These are phyloP conservation scores for Avena atlantica DNA, from an alignment of 176 grass and related monocot genomes.

Conservation along the genomic window DNA sequence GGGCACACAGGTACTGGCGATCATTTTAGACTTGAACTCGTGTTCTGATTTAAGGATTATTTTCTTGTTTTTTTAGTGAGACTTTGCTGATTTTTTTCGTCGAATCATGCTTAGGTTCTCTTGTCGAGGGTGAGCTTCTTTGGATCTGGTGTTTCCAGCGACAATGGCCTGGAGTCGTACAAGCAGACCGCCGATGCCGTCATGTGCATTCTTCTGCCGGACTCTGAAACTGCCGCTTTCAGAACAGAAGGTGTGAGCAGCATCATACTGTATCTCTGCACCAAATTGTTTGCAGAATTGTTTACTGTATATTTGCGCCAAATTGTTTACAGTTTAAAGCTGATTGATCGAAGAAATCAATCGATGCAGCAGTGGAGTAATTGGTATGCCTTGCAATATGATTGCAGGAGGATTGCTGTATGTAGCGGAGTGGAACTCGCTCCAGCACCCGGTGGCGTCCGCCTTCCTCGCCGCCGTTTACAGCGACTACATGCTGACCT, in stretches of 20 bases:
- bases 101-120: constrained; percentile 55
- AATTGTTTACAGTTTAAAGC: background rate
- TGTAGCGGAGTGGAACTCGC: constrained; percentile 68
- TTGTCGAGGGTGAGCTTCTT: constrained; percentile 78
- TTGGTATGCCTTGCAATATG: background rate
- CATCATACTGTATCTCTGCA: background rate
- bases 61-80: too few species aligned
- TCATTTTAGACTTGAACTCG: too few species aligned
- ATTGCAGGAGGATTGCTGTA: constrained; percentile 65
- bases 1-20: constrained; percentile 10
- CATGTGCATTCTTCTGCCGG: constrained; percentile 80
- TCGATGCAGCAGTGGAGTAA: background rate
- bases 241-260: constrained; percentile 61
- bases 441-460: constrained; percentile 77
- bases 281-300: too few species aligned
- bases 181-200: constrained; percentile 68
- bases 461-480: constrained; percentile 74
- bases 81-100: too few species aligned
- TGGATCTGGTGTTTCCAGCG: constrained; percentile 38
- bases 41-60: too few species aligned
- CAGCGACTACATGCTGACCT: constrained; percentile 73
- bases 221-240: constrained; percentile 60
- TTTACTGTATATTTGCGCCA: too few species aligned
- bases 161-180: constrained; percentile 50
- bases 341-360: background rate